phyloP scores from a whole-genome alignment of 2,329 filamentous ascomycete genomes.

The Aspergillus jensenii region DNA sequence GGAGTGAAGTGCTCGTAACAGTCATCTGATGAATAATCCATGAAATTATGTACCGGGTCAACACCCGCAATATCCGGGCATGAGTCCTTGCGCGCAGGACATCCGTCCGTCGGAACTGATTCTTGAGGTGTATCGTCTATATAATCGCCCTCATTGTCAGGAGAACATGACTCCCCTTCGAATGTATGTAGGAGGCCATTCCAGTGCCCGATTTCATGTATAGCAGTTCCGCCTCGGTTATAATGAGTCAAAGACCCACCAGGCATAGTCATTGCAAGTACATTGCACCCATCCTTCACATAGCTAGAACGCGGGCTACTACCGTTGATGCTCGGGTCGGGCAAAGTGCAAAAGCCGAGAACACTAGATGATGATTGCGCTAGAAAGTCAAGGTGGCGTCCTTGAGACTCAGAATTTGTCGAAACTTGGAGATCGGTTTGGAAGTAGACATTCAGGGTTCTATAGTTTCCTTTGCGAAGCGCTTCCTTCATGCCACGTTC shows the following conservation, averaged over 20 bases:
- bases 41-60: conserved; percentile 59
- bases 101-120: conserved; percentile 59
- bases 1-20: conserved; percentile 56
- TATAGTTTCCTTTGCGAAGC: conserved; percentile 55
- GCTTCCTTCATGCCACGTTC: conserved; percentile 53
- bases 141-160: conserved; percentile 40
- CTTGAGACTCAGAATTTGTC: conserved; percentile 23
- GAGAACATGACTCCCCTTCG: conserved; percentile 38
- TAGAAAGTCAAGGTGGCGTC: conserved; percentile 11
- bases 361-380: conserved; percentile 33
- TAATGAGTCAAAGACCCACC: conserved; percentile 51
- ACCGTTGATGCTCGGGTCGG: conserved; percentile 40
- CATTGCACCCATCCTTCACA: conserved; percentile 56
- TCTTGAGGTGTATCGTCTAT: conserved; percentile 47
- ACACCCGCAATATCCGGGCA: conserved; percentile 48
- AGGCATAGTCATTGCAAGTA: conserved; percentile 59
- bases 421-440: conserved; percentile 51
- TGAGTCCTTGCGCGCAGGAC: conserved; percentile 52
- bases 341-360: conserved; percentile 57
- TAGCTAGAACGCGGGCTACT: conserved; percentile 42
- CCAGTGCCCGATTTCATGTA: conserved; percentile 51
- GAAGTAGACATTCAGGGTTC: conserved; percentile 60
- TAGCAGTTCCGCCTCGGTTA: conserved; percentile 45
- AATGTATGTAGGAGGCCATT: conserved; percentile 49
- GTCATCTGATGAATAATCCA: conserved; percentile 59